These are phyloP conservation scores for Podospora australis DNA, from an alignment of 495 filamentous ascomycete genomes.

Conservation along the genomic window DNA sequence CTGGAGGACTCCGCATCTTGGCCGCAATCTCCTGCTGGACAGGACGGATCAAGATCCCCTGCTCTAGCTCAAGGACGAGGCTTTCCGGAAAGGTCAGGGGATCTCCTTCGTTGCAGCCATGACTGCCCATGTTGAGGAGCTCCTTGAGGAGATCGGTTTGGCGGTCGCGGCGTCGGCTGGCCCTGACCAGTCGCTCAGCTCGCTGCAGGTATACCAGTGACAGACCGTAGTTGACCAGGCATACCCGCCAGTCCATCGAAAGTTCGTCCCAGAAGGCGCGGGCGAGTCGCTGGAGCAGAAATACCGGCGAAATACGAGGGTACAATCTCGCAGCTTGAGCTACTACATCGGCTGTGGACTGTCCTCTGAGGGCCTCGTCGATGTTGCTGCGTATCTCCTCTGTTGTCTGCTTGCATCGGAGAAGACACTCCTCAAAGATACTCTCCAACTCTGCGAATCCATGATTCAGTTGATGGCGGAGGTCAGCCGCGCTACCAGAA, in stretches of 20 bases:
- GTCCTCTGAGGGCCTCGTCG: not conserved
- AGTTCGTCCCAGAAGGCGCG: slow-evolving; percentile 18
- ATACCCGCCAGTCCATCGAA: slow-evolving; percentile 22
- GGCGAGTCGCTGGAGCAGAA: slow-evolving; percentile 32
- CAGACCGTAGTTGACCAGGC: slow-evolving; percentile 33
- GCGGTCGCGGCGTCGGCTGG: slow-evolving; percentile 10
- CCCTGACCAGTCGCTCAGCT: slow-evolving; percentile 29
- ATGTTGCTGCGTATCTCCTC: not conserved
- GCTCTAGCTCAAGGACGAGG: slow-evolving; percentile 59
- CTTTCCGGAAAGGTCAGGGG: slow-evolving; percentile 48
- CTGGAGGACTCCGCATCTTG: slow-evolving; percentile 49
- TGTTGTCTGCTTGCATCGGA: too few species aligned
- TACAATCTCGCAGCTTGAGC: slow-evolving; percentile 6
- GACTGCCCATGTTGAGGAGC: slow-evolving; percentile 44
- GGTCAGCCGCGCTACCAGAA: not conserved
- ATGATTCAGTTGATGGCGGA: too few species aligned
- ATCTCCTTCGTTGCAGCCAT: slow-evolving; percentile 37
- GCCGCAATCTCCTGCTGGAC: slow-evolving; percentile 53
- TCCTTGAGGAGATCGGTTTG: slow-evolving; percentile 42
- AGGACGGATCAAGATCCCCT: slow-evolving; percentile 53
- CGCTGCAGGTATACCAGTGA: slow-evolving; percentile 31
- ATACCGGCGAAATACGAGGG: slow-evolving; percentile 28
- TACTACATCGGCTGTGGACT: slow-evolving; percentile 1
- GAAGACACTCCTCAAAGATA: not conserved
- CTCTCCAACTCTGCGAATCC: not conserved